These are phyloP conservation scores for Macadamia integrifolia DNA, from an alignment of 164 flowering plant species.

Conservation along the genomic window DNA sequence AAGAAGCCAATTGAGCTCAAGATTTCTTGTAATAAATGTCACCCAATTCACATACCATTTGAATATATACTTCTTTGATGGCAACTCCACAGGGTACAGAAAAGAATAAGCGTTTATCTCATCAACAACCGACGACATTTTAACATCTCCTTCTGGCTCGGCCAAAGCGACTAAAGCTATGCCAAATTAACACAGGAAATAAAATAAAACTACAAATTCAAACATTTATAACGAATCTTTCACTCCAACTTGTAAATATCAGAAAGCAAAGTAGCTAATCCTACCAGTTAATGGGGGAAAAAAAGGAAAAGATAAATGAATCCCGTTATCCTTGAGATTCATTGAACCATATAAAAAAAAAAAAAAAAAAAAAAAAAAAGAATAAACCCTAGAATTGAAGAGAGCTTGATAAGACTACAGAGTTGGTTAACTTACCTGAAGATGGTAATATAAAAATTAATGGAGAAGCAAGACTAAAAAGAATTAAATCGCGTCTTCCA, in stretches of 20 bases:
- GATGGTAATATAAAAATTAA: slow-evolving; percentile 27
- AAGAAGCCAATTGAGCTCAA: not conserved
- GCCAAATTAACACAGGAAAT: slow-evolving; percentile 2
- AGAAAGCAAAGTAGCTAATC: no score
- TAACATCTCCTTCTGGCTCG: slow-evolving; percentile 44
- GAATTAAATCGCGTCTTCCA: slow-evolving; percentile 50
- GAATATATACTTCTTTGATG: slow-evolving; percentile 58
- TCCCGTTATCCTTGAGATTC: no score
- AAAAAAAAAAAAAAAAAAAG: no score
- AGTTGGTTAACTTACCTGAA: slow-evolving; percentile 30
- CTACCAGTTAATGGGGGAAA: no score
- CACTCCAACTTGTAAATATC: no score
- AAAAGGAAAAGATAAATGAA: no score
- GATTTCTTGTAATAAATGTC: not conserved
- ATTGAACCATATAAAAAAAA: no score
- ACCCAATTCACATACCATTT: slow-evolving; percentile 54
- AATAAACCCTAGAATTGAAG: not conserved
- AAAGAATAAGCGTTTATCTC: slow-evolving; percentile 88
- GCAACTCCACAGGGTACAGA: slow-evolving; percentile 57
- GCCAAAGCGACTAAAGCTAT: slow-evolving; percentile 25
- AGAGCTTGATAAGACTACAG: not conserved
- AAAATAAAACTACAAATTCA: not conserved
- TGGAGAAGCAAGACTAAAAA: slow-evolving; percentile 54
- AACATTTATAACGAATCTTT: not conserved
- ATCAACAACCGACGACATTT: slow-evolving; percentile 60